Evolutionary conservation across 2,329 filamentous ascomycete species (phyloP), one percentile per base, ranked within the genome.

Genomic region (Phyllosticta paracitricarpa): DNA sequence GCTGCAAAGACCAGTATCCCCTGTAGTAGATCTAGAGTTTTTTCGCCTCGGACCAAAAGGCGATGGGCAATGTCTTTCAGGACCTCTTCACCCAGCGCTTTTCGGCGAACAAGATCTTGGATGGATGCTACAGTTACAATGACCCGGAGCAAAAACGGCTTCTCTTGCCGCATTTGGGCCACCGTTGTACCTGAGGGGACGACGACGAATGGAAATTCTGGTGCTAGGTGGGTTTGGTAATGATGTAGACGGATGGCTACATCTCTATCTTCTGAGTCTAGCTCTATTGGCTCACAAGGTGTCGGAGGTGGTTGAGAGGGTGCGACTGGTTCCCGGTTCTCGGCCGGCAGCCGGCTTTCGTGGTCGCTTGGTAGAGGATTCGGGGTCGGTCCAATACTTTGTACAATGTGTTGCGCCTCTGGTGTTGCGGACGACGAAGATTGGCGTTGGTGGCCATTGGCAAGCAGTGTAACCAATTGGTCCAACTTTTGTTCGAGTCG

Each of bases 201-300:
- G 24, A 62, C 52, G 51, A 62, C 60, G 22, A 62, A 62, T 24
- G 60, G 60, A 51, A 62, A 62, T 33, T 62, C 51, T 30, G 40
- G 51, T 40, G 59, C 30, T 55, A 63, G 55, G 51, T 59, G 55
- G 4, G 59, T 58, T 4, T 58, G 58, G 53, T 58, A 63, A 6
- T 59, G 52, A n/a, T 56, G 26, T 14, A 63, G 53, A 30, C 59
- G 58, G 51, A 14, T 52, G 51, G 53, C 54, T 48, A 53, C 48
- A 12, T 56, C 22, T 24, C 33, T 54, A 40, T 56, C 58, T 33
- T 33, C 54, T 12, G 58, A 35, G 8, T 53, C 58, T 25, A 61
- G 54, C 19, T 61, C 58, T 9, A 53, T 56, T 24, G 40, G 58
- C 26, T 61, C 58, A 53, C 35, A 56, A n/a, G 54, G 25, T 10